Base-by-base conservation (phyloP, 1,139 yeast genomes). In the Debaryomyces nepalensis region DNA sequence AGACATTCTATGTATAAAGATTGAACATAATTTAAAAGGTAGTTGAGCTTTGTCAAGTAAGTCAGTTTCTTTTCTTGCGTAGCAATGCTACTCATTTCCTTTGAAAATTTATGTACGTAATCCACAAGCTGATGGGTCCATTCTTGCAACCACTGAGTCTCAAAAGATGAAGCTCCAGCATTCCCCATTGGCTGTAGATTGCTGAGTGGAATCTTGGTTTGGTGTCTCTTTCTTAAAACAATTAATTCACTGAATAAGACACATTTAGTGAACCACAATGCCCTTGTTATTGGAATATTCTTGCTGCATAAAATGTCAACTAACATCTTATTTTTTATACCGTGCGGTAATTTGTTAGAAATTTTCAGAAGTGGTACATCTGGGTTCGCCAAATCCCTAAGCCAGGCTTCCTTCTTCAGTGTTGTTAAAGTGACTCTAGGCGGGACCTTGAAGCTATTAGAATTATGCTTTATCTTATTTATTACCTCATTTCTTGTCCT, bases 351-450 rank as follows among this genome's bases (percentile, higher is more conserved):
- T 26, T 90, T 87, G 42, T 85, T 76, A 1, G 95, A 78, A 2
- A 91, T 75, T 44, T 78, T 79, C 40, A 77, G 70, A 37, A 91
- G 65, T 0, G 96, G 87, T 0, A 85, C 73, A 12, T 70, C 64
- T 0, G 84, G 78, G 42, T 86, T 76, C 1, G 95, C 87, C 41
- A 91, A 69, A 55, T 89, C 96, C 41, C 77, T 75, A 37, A 91
- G 67, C 99, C 99, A 91, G 1, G 82, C 72, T 49, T 89, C 96
- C 48, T 84, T 76, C 58, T 87, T 87, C 57, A 84, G 85, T 44
- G 91, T 95, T 0, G 97, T 90, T 24, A 91, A 66, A 0, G 97
- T 91, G 14, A 91, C 96, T 48, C 97, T 70, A 8, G 93, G 91
- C 0, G 95, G 97, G 19, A 87, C 87, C 55, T 77, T 81, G 65